phyloP scores from a whole-genome alignment of 2,329 filamentous ascomycete species.

The Fusarium sp. region DNA sequence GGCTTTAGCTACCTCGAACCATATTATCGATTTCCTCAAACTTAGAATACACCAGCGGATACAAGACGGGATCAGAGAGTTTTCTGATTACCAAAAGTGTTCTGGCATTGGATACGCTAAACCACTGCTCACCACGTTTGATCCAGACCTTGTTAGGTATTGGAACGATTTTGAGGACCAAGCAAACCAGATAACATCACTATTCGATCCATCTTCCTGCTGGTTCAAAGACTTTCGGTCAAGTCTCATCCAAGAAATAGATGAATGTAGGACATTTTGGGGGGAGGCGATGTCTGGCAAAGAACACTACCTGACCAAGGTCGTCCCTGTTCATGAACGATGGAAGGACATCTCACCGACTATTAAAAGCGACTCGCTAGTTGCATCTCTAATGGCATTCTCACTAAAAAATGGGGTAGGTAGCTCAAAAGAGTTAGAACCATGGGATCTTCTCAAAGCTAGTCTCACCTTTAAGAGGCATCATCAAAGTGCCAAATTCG shows the following conservation, averaged over 20 bases:
- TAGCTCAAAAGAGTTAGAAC: background rate
- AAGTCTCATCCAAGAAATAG: background rate
- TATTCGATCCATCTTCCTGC: too few relatives aligned
- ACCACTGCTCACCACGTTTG: too few relatives aligned
- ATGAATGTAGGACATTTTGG: background rate
- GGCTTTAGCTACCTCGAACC: too few relatives aligned
- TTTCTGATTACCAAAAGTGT: too few relatives aligned
- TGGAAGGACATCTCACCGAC: background rate
- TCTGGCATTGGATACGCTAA: too few relatives aligned
- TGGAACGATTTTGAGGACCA: too few relatives aligned
- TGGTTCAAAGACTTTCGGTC: background rate
- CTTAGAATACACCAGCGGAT: too few relatives aligned
- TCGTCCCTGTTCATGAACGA: background rate
- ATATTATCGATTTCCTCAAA: too few relatives aligned
- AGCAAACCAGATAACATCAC: too few relatives aligned
- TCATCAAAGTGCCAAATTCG: background rate
- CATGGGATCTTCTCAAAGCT: background rate
- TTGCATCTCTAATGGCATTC: background rate
- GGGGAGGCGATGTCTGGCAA: background rate
- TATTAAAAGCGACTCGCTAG: too few relatives aligned
- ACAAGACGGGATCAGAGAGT: too few relatives aligned
- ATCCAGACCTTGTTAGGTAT: too few relatives aligned
- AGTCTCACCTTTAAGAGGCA: background rate
- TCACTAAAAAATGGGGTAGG: background rate
- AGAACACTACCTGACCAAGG: background rate